Conservation (phyloP, 78 protist species). For the Speleostelium caveatum region DNA sequence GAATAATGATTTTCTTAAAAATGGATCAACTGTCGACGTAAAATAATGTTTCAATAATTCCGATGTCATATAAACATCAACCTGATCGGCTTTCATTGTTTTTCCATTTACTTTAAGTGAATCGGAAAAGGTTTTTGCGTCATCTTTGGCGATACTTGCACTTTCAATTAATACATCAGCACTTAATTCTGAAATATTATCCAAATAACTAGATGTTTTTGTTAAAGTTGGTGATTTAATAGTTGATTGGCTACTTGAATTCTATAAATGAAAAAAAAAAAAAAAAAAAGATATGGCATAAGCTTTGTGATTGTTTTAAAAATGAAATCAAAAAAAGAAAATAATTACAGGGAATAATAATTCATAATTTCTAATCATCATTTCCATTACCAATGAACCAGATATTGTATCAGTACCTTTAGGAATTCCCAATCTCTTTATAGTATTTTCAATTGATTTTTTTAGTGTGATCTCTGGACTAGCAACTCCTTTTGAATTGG, state of each 20-base stretch:
- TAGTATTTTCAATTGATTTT: not conserved
- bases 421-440: not conserved
- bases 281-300: not conserved
- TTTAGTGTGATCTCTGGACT: not conserved
- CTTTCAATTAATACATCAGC: conserved; percentile 23
- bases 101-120: conserved; percentile 48
- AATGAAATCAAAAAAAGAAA: not conserved
- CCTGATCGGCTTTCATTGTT: conserved; percentile 37
- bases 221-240: conserved; percentile 5
- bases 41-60: conserved; percentile 42
- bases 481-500: not conserved
- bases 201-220: conserved; percentile 39
- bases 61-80: conserved; percentile 60
- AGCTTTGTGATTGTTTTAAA: not conserved
- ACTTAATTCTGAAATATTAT: conserved; percentile 4
- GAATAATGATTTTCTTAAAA: not conserved
- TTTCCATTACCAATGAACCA: conserved; percentile 46
- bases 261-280: not conserved
- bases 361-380: conserved; percentile 16
- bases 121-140: conserved; percentile 17
- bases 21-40: conserved; percentile 21
- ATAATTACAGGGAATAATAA: conserved; percentile 1
- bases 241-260: not conserved
- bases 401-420: not conserved
- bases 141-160: conserved; percentile 14